These are phyloP conservation scores for Tubosaeta sp. DNA, from an alignment of 768 basidiomycete species.

Conservation along the genomic window DNA sequence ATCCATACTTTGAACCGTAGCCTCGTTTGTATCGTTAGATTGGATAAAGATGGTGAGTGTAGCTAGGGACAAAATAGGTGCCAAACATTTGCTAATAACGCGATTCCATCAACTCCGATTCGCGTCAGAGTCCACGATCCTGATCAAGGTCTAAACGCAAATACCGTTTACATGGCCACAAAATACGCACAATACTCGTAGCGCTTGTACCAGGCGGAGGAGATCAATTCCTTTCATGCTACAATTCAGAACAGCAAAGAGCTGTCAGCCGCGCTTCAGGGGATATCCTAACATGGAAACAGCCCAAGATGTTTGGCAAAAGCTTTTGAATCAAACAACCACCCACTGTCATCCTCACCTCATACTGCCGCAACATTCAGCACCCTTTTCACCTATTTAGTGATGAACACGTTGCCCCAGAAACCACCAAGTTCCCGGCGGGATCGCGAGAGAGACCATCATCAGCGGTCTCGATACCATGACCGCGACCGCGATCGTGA, in stretches of 20 bases:
- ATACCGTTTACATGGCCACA: too few relatives aligned
- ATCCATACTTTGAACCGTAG: neutral
- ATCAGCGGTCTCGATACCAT: neutral
- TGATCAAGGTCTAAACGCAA: too few relatives aligned
- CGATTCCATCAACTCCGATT: too few relatives aligned
- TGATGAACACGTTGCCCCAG: constrained; percentile 18
- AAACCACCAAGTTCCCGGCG: constrained; percentile 19
- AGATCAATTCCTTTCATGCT: too few relatives aligned
- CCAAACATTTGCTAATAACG: too few relatives aligned
- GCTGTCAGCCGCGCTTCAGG: neutral
- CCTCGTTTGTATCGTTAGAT: too few relatives aligned
- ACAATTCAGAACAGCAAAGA: too few relatives aligned
- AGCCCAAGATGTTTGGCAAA: constrained; percentile 19
- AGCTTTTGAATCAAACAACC: constrained; percentile 27
- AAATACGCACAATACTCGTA: too few relatives aligned
- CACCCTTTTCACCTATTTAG: neutral
- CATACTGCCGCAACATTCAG: neutral
- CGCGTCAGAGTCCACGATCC: too few relatives aligned
- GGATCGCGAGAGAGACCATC: neutral
- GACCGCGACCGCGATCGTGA: neutral
- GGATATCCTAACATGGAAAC: neutral
- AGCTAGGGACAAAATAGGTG: too few relatives aligned
- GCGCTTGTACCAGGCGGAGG: too few relatives aligned
- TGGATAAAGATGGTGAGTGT: neutral
- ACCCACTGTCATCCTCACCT: neutral